Evolutionary conservation across 2,329 filamentous ascomycete genomes (phyloP).

Genomic region (Epichloe brachyelytri): DNA sequence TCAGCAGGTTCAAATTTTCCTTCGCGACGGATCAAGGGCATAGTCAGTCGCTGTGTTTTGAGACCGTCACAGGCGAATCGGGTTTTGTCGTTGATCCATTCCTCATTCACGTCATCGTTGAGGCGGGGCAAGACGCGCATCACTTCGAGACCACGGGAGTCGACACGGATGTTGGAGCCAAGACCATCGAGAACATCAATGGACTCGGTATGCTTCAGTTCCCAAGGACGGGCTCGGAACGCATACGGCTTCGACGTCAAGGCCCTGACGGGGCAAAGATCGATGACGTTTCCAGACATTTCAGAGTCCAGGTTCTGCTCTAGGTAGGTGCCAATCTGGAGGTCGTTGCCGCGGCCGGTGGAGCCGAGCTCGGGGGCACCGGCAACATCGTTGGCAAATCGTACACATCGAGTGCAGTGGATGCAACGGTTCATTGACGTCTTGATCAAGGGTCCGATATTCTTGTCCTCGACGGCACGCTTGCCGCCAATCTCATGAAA

Average conservation of each 20-base stretch:
- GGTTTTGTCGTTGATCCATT: conserved; percentile 99
- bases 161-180: conserved; percentile 88
- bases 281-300: conserved; percentile 93
- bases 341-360: conserved; percentile 86
- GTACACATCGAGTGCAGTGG: conserved; percentile 94
- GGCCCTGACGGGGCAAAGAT: conserved; percentile 93
- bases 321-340: conserved; percentile 96
- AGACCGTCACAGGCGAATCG: conserved; percentile 93
- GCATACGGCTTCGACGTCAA: conserved; percentile 96
- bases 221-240: conserved; percentile 93
- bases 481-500: conserved; percentile 96
- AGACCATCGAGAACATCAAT: conserved; percentile 88
- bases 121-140: conserved; percentile 88
- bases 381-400: conserved; percentile 94
- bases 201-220: conserved; percentile 89
- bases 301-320: conserved; percentile 90
- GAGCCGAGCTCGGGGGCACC: conserved; percentile 93
- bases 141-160: conserved; percentile 86
- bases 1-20: conserved; percentile 85
- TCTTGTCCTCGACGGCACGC: conserved; percentile 97
- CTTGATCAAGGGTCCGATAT: conserved; percentile 95
- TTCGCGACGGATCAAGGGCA: conserved; percentile 75
- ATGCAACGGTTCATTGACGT: conserved; percentile 99
- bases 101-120: conserved; percentile 97
- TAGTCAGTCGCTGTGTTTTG: conserved; percentile 90